These are phyloP conservation scores for Begonia loranthoides DNA, from an alignment of 306 rosid species.

Conservation along the genomic window DNA sequence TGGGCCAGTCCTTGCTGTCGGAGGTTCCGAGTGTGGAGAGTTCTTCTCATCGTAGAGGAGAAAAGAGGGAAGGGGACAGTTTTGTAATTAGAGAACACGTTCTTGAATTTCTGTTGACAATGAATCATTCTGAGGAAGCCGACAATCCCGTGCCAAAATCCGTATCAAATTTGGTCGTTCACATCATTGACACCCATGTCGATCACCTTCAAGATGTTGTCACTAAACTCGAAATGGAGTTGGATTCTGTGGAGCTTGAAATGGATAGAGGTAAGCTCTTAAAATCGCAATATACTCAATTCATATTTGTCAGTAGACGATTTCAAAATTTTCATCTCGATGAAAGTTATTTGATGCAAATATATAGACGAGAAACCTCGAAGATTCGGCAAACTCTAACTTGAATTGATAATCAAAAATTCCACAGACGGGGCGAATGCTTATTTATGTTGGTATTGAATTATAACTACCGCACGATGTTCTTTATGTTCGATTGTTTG, in stretches of 20 bases:
- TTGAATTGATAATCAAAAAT: too few relatives aligned
- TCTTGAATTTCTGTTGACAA: slow-evolving; percentile 81
- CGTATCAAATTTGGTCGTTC: slow-evolving; percentile 72
- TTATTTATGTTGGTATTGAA: too few relatives aligned
- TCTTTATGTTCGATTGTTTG: too few relatives aligned
- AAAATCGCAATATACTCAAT: background rate
- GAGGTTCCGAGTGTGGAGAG: slow-evolving; percentile 85
- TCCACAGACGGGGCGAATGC: too few relatives aligned
- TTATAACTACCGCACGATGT: too few relatives aligned
- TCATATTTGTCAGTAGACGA: too few relatives aligned
- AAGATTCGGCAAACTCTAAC: too few relatives aligned
- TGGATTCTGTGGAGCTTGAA: slow-evolving; percentile 78
- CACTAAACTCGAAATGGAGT: slow-evolving; percentile 85
- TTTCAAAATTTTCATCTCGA: too few relatives aligned
- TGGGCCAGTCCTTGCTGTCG: slow-evolving; percentile 71
- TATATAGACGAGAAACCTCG: background rate
- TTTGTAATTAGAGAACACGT: slow-evolving; percentile 85
- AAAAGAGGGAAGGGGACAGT: slow-evolving; percentile 38
- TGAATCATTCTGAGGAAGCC: slow-evolving; percentile 97
- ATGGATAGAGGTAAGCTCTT: slow-evolving; percentile 59
- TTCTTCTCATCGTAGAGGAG: slow-evolving; percentile 32
- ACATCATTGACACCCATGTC: slow-evolving; percentile 78
- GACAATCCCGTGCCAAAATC: slow-evolving; percentile 90
- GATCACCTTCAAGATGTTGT: slow-evolving; percentile 94
- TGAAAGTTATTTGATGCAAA: background rate